Evolutionary conservation across 805 yeast genomes (phyloP).

Genomic region (Lachancea kluyveri): DNA sequence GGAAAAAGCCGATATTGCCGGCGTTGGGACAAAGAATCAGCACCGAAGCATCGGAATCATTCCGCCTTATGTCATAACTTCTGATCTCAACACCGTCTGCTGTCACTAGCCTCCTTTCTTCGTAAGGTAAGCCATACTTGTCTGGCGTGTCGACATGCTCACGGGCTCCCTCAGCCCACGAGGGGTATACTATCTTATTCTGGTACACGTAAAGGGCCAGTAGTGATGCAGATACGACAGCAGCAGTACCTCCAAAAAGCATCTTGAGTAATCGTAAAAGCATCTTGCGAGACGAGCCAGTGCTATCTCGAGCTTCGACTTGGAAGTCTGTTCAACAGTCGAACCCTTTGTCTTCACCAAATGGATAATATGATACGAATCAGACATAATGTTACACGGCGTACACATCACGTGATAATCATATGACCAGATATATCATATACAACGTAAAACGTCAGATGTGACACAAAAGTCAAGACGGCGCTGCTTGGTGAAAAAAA

Average conservation of each 20-base stretch:
- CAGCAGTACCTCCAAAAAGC: constrained; percentile 37
- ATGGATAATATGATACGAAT: too few relatives aligned
- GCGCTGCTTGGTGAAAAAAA: too few relatives aligned
- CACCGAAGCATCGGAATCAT: constrained; percentile 50
- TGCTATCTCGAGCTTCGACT: too few relatives aligned
- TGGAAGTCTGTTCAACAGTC: too few relatives aligned
- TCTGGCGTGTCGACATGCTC: constrained; percentile 72
- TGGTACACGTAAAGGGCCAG: constrained; percentile 58
- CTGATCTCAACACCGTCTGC: constrained; percentile 65
- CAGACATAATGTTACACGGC: background rate
- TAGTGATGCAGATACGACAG: constrained; percentile 40
- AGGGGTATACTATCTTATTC: constrained; percentile 71
- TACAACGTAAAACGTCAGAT: too few relatives aligned
- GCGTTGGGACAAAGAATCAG: constrained; percentile 86
- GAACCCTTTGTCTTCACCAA: too few relatives aligned
- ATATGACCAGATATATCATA: background rate
- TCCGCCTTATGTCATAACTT: constrained; percentile 42
- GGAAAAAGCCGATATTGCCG: constrained; percentile 87
- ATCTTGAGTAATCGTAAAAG: constrained; percentile 24
- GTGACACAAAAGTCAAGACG: too few relatives aligned
- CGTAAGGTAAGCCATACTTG: constrained; percentile 57
- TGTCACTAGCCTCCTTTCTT: constrained; percentile 54
- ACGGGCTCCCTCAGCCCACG: constrained; percentile 70
- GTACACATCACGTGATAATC: background rate
- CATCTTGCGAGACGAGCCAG: too few relatives aligned